Evolutionary conservation across 345 rosid genomes (phyloP), one percentile per base, ranked within the genome.

Genomic region (Durio zibethinus): DNA sequence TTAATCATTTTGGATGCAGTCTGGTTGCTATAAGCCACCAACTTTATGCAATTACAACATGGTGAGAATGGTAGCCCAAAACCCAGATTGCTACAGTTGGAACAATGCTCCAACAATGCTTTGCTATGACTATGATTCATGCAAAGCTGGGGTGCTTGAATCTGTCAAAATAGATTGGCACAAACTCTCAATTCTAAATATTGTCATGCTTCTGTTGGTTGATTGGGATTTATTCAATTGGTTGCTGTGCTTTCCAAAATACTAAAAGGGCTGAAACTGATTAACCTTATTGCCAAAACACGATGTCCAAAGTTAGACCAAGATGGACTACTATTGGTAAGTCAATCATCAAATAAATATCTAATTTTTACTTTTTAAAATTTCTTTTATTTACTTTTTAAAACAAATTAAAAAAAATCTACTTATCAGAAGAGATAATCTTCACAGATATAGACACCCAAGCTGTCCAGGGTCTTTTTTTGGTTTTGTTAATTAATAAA

Each of bases 21-120:
- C 99, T 0, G 99, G 99, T 59, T 96, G 98, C 42, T 96, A 98
- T 79, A 96, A 93, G 86, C 99, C 99, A 48, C 97, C 98, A 6
- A 92, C 97, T 4, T 78, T 97, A 10, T 96, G 99, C 76, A 85
- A 75, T 38, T 93, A 96, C 87, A 84, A 87, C 83, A 76, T 59
- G 79, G 94, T 77, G n/a, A 86, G 85, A 3, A 52, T 65, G 78
- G 86, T 79, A 66, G 61, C 86, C 0, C 98, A 93, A 74, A 98
- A 91, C 72, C 85, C 88, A 5, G 99, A 96, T 66, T 96, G 99
- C 74, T 88, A 91, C 74, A 66, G 80, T 42, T 96, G 99, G 99
- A 93, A 85, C 86, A 93, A 92, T 75, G 84, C 77, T 0, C 80
- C 89, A 2, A 76, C 81, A 2, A 16, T 89, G 75, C 88, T 92